Evolutionary conservation across 2,329 filamentous ascomycete genomes (phyloP).

Genomic region (Penicillium sp.): DNA sequence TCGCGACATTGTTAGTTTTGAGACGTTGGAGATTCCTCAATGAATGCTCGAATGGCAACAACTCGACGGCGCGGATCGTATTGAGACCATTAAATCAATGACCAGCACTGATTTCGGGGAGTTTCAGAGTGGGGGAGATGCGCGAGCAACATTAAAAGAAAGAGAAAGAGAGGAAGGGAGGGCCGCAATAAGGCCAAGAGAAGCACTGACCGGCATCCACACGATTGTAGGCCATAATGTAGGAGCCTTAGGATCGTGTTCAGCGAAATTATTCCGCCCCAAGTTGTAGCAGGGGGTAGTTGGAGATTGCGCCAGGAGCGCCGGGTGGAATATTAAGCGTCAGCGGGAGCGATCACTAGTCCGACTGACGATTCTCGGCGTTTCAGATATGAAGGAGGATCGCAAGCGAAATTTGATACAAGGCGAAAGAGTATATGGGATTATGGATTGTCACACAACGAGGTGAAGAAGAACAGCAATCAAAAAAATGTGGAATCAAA

Average conservation of each 20-base stretch:
- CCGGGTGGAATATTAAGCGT: constrained; percentile 13
- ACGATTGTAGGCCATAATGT: constrained; percentile 64
- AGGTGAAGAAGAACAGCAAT: constrained; percentile 1
- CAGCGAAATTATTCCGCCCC: constrained; percentile 23
- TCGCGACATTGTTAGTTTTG: constrained; percentile 22
- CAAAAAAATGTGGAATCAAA: constrained; percentile 8
- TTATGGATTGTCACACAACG: constrained; percentile 10
- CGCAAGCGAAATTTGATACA: constrained; percentile 7
- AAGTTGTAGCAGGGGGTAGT: constrained; percentile 15
- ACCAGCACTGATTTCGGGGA: neutral
- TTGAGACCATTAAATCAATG: neutral
- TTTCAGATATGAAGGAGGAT: constrained; percentile 17
- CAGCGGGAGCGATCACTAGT: constrained; percentile 13
- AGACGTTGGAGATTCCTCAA: neutral
- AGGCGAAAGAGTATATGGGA: neutral
- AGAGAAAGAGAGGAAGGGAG: constrained; percentile 10
- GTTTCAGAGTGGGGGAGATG: neutral
- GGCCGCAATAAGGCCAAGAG: constrained; percentile 3
- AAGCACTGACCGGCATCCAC: constrained; percentile 56
- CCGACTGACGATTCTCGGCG: constrained; percentile 17
- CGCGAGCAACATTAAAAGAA: neutral
- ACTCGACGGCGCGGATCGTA: neutral
- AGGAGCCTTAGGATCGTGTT: constrained; percentile 18
- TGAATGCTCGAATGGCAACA: neutral
- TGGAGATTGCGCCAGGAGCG: constrained; percentile 31